phyloP scores from a whole-genome alignment of 306 rosid genomes.

The Pterocarpus macrocarpus region DNA sequence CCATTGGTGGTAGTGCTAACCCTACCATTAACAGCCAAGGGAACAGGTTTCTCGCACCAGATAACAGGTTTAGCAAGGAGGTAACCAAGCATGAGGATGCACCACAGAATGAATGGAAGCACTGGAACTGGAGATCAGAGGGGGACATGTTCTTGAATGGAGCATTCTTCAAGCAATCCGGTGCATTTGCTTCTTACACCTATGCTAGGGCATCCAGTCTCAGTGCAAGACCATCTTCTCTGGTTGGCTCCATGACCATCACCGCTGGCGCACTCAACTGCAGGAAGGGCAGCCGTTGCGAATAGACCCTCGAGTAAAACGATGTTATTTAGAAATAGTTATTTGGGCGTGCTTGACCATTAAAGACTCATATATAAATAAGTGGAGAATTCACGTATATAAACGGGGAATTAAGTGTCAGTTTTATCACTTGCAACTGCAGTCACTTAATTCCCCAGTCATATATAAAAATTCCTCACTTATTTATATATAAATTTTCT shows the following conservation, averaged over 20 bases:
- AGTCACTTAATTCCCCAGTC: too few relatives aligned
- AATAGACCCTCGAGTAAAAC: not conserved
- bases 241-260: slow-evolving; percentile 64
- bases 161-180: slow-evolving; percentile 65
- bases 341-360: too few relatives aligned
- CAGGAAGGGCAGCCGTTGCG: slow-evolving; percentile 62
- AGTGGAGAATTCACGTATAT: too few relatives aligned
- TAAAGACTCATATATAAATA: too few relatives aligned
- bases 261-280: slow-evolving; percentile 69
- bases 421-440: too few relatives aligned
- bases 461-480: too few relatives aligned
- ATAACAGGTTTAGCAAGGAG: not conserved
- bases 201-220: slow-evolving; percentile 68
- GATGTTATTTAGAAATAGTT: too few relatives aligned
- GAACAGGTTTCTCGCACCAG: not conserved
- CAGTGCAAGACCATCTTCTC: slow-evolving; percentile 69
- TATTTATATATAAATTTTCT: too few relatives aligned
- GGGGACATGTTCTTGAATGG: slow-evolving; percentile 76
- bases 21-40: not conserved
- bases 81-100: slow-evolving; percentile 74
- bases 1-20: not conserved
- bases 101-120: slow-evolving; percentile 63
- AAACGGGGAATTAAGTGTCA: too few relatives aligned
- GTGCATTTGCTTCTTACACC: slow-evolving; percentile 52
- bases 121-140: slow-evolving; percentile 80